Base-by-base conservation (phyloP, 2,329 filamentous ascomycete species). In the Sclerotinia minor region DNA sequence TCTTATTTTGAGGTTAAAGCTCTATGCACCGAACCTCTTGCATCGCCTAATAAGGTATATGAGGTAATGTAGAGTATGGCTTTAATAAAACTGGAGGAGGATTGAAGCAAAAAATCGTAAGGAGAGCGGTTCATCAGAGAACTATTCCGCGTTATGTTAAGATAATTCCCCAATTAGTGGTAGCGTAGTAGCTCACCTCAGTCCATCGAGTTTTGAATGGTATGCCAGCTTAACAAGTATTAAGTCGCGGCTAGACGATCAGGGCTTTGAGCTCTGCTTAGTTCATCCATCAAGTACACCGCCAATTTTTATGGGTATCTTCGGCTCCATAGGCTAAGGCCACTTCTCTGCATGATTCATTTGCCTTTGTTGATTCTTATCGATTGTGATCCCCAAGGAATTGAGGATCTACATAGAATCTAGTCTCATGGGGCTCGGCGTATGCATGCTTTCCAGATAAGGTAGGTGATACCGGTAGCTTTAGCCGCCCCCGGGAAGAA, bases 401-500 rank as follows among this genome's bases (percentile, higher is more conserved):
- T 32, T 49, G 41, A 21, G 19, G 64, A 59, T 65, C 64, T 59
- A 65, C 64, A 44, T 55, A n/a, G 5, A 21, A 65, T 58, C 0
- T 41, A 55, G 21, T 45, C 38, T 65, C 9, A 55, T 41, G 54
- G 29, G 41, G 29, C 41, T 38, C 44, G 17, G 38, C 19, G 32
- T 38, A 61, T 67, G 47, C 65, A 61, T 53, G 63, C 41, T 21
- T 35, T 61, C 65, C 55, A 52, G 55, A 67, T 44, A 61, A 44
- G 65, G 65, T 67, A 67, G 65, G 65, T 67, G 65, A 53, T 26
- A 67, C 47, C 45, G 29, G 55, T 29, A 29, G 32, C 24, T 60
- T 60, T 50, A 49, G 41, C 41, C 53, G 38, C 38, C 17, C 41
- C 32, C 17, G 32, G 49, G 11, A 32, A 47, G 47, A 41, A 50